Evolutionary conservation across 305 asterid species (phyloP), one percentile per base, ranked within the genome.

Genomic region (Solanum hybrid): DNA sequence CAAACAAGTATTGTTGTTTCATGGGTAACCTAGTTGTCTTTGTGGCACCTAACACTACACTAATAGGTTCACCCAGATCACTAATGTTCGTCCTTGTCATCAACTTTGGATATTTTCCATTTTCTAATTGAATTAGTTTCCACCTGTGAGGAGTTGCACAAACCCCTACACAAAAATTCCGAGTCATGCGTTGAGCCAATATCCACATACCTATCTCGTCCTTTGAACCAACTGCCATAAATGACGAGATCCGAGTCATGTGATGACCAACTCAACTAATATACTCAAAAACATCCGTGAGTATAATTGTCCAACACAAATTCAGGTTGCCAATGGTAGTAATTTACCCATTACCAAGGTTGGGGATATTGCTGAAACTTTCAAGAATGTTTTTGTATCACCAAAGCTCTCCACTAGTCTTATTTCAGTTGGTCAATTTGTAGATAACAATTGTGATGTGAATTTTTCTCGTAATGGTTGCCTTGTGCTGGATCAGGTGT

Each of bases 141-240:
- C 69, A 56, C 69, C 3, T 17, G 4, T 56, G 24, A 56, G 69
- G 22, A 56, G 69, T 96, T 95, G 97, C 99, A 97, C 73, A 95
- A 76, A 95, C 27, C 91, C 97, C 95, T 2, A 91, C 87, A 71
- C 96, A 94, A 90, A 97, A 97, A 90, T 93, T 93, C 5, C 93
- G 94, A 27, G 92, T 93, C 98, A 97, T 97, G 66, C 95, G 94
- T 76, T 94, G 98, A 32, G 98, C 97, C 85, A 97, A 94, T 91
- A 91, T 75, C 97, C 96, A 80, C 88, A 56, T 56, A 56, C 69
- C 66, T 56, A 56, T 56, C 24, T 56, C 69, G 7, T 17, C 69
- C 69, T 17, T 64, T 9, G 94, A 91, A 89, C 89, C 73, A 40
- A 86, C 98, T 94, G 94, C n/a, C 86, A 73, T 84, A 76, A 14